A percentile compares a stretch with the other conserved stretches of the same genome.
phyloP scores from a whole-genome alignment of 2,329 filamentous ascomycete species.

The Balansia obtecta region DNA sequence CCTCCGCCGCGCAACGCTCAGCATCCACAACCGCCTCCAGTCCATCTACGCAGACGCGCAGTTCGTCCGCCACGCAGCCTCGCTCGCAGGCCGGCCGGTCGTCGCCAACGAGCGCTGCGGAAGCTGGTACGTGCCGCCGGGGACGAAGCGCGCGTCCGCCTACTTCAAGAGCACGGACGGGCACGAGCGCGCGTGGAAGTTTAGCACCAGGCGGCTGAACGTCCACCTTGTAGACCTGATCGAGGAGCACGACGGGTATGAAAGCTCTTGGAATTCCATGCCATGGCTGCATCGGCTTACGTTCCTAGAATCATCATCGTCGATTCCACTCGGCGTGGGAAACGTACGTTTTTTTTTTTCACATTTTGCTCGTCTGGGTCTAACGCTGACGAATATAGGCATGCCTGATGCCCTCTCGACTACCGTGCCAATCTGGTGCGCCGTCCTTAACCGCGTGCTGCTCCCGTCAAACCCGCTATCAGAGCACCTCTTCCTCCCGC shows the following conservation, averaged over 20 bases:
- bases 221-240: slow-evolving; percentile 64
- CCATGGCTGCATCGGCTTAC: no score
- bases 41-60: slow-evolving; percentile 66
- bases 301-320: slow-evolving; percentile 64
- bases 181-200: slow-evolving; percentile 81
- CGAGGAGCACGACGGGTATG: slow-evolving; percentile 55
- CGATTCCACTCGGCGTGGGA: slow-evolving; percentile 85
- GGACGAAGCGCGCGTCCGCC: slow-evolving; percentile 55
- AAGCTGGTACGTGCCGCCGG: slow-evolving; percentile 77
- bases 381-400: slow-evolving; percentile 26
- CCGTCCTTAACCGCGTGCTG: slow-evolving; percentile 67
- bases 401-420: slow-evolving; percentile 94
- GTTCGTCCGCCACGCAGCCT: slow-evolving; percentile 56
- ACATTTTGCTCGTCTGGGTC: no score
- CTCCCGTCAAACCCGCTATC: slow-evolving; percentile 45
- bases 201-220: slow-evolving; percentile 76
- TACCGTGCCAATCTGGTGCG: slow-evolving; percentile 88
- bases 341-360: slow-evolving; percentile 44
- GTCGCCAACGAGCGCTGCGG: slow-evolving; percentile 92
- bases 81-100: slow-evolving; percentile 49
- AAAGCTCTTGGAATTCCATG: no score
- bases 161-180: slow-evolving; percentile 99
- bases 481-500: slow-evolving; percentile 55
- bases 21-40: slow-evolving; percentile 66
- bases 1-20: slow-evolving; percentile 65